phyloP scores from a whole-genome alignment of 2,329 filamentous ascomycete species.

The Kalaharituber pfeilii region DNA sequence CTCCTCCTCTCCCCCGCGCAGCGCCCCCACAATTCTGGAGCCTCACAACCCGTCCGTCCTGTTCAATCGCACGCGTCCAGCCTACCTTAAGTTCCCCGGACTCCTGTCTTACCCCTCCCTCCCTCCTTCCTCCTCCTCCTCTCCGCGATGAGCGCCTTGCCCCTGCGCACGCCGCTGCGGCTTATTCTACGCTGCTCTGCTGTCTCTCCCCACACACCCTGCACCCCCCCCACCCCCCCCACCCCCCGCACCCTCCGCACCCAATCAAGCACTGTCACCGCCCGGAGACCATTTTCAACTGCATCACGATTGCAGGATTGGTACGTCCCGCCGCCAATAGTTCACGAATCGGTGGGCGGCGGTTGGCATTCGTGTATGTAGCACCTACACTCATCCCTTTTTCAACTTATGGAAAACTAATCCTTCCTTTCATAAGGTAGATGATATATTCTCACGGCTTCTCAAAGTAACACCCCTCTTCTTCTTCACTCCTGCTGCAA shows the following conservation, averaged over 20 bases:
- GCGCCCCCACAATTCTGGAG: too few relatives aligned
- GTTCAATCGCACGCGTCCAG: too few relatives aligned
- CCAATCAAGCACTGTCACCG: neutral
- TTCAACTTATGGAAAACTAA: neutral
- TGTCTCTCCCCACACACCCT: neutral
- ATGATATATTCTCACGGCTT: conserved; percentile 23
- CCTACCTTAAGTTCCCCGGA: too few relatives aligned
- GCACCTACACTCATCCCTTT: neutral
- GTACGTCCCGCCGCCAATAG: conserved; percentile 16
- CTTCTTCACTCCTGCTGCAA: neutral
- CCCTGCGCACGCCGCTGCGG: too few relatives aligned
- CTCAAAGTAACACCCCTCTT: conserved; percentile 13
- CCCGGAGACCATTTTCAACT: conserved; percentile 4
- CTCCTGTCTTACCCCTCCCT: too few relatives aligned
- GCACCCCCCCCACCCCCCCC: neutral
- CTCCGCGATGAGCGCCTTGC: too few relatives aligned
- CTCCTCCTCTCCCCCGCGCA: too few relatives aligned
- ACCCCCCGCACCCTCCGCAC: neutral
- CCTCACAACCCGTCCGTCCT: too few relatives aligned
- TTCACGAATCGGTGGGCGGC: conserved; percentile 18
- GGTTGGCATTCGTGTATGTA: conserved; percentile 19
- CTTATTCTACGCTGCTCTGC: too few relatives aligned
- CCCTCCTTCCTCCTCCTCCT: too few relatives aligned
- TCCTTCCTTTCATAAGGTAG: conserved; percentile 1
- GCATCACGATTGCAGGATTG: conserved; percentile 8